phyloP scores from a whole-genome alignment of 805 yeast genomes.

The Candida railenensis region DNA sequence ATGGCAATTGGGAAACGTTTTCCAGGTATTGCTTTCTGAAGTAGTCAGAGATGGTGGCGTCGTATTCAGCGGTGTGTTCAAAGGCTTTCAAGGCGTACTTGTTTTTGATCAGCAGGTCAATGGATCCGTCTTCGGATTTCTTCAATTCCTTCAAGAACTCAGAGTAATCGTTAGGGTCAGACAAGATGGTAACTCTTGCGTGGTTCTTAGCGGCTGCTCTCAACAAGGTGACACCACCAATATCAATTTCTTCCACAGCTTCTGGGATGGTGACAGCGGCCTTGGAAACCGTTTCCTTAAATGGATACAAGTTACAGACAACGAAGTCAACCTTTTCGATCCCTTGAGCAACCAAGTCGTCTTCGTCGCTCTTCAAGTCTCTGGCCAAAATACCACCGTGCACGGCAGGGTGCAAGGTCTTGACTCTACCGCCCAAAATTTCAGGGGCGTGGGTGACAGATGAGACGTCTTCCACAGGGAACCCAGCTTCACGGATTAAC shows the following conservation, averaged over 20 bases:
- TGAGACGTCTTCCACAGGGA: constrained; percentile 95
- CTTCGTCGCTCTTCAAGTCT: constrained; percentile 85
- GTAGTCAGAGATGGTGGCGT: constrained; percentile 91
- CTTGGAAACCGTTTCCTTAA: constrained; percentile 95
- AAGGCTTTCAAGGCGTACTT: constrained; percentile 92
- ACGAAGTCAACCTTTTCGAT: constrained; percentile 96
- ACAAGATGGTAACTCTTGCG: constrained; percentile 89
- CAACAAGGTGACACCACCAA: constrained; percentile 93
- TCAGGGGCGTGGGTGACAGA: constrained; percentile 97
- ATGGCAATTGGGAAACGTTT: constrained; percentile 82
- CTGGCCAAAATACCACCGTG: constrained; percentile 98
- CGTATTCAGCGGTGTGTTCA: constrained; percentile 98
- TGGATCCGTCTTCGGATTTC: constrained; percentile 49
- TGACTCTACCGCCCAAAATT: constrained; percentile 98
- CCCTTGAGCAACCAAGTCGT: constrained; percentile 83
- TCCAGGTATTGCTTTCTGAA: constrained; percentile 97
- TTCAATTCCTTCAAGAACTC: constrained; percentile 79
- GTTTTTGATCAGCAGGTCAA: constrained; percentile 73
- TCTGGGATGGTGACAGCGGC: constrained; percentile 93
- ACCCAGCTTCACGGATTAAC: constrained; percentile 94
- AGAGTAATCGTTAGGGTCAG: constrained; percentile 94
- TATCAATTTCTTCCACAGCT: constrained; percentile 98
- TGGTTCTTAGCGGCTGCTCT: constrained; percentile 99
- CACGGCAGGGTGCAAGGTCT: constrained; percentile 97
- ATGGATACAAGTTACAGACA: constrained; percentile 96